Evolutionary conservation across 2,329 filamentous ascomycete genomes (phyloP), one percentile per base, ranked within the genome.

Genomic region (Harringtonia lauricola): DNA sequence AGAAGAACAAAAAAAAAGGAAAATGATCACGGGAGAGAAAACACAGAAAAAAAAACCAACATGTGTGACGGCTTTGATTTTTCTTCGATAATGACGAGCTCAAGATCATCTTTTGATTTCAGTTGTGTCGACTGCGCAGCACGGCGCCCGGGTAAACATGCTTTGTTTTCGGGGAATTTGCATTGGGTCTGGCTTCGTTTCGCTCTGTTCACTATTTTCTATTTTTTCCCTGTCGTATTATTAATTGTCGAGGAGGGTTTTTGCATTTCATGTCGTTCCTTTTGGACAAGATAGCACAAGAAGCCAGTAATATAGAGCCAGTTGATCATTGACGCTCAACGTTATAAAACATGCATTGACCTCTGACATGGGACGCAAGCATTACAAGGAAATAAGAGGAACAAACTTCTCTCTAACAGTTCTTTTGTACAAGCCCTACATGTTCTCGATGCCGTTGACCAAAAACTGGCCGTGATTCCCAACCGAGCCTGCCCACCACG

Each of bases 151-250:
- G 49, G 47, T 49, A 26, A 39, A 44, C 37, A 46, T 48, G 24
- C 28, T 37, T 36, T 44, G 31, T 30, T 42, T 36, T 26, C 21
- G 22, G 30, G 44, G 42, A 41, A 22, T 42, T 37, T 47, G 50
- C 50, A 51, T 51, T 47, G 48, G 50, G 50, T 41, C 50, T 48
- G 48, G 47, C 39, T 44, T 43, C 39, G 35, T 39, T 41, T 30
- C 18, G 28, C 19, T 41, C 34, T 31, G 24, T 28, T 18, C 35
- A 31, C 14, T 42, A 35, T 28, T 46, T 39, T 28, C 41, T 24
- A 17, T 42, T 47, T 26, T 45, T 44, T 34, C 45, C 39, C 42
- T 35, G 45, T 31, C 42, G 37, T 45, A 46, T 47, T 49, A 47
- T 44, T 47, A 43, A 38, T 34, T 19, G 43, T 38, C 28, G 42